Conservation (phyloP, 2,329 filamentous ascomycete genomes). For the Penicillium sclerotiorum region DNA sequence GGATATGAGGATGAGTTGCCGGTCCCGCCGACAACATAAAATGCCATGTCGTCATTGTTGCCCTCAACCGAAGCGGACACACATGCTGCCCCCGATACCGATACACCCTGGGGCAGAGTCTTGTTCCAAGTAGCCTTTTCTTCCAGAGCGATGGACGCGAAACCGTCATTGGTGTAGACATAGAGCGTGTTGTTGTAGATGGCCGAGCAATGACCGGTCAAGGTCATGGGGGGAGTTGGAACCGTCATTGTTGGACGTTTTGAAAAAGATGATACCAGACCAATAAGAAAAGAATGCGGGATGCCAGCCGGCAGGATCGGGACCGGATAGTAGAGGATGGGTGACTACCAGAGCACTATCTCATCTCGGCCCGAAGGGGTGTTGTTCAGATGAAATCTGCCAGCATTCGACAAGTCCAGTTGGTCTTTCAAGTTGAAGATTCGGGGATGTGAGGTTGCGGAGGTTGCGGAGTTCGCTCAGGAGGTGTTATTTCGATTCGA, state of each 20-base stretch:
- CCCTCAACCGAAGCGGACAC: slow-evolving; percentile 67
- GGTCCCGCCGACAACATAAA: slow-evolving; percentile 84
- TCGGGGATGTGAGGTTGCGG: background rate
- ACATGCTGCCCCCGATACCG: slow-evolving; percentile 75
- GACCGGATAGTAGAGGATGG: slow-evolving; percentile 21
- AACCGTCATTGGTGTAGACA: slow-evolving; percentile 73
- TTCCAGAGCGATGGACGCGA: slow-evolving; percentile 71
- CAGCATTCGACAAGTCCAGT: slow-evolving; percentile 4
- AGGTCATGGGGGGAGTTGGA: slow-evolving; percentile 68
- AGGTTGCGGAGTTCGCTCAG: background rate
- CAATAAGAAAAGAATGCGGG: slow-evolving; percentile 23
- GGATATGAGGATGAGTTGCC: slow-evolving; percentile 61
- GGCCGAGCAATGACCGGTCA: slow-evolving; percentile 79
- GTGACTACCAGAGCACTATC: slow-evolving; percentile 43
- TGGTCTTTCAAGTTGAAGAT: background rate
- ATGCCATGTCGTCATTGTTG: slow-evolving; percentile 60
- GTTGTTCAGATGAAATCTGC: background rate
- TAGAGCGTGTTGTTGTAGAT: slow-evolving; percentile 82
- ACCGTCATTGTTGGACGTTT: slow-evolving; percentile 62
- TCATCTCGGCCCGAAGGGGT: slow-evolving; percentile 24
- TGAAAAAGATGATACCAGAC: slow-evolving; percentile 31
- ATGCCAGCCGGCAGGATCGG: slow-evolving; percentile 30
- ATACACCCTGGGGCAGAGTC: slow-evolving; percentile 65
- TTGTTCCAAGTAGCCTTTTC: slow-evolving; percentile 72
- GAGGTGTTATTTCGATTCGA: background rate